These are phyloP conservation scores for Lycium barbarum DNA, from an alignment of 257 asterid species.

Conservation along the genomic window DNA sequence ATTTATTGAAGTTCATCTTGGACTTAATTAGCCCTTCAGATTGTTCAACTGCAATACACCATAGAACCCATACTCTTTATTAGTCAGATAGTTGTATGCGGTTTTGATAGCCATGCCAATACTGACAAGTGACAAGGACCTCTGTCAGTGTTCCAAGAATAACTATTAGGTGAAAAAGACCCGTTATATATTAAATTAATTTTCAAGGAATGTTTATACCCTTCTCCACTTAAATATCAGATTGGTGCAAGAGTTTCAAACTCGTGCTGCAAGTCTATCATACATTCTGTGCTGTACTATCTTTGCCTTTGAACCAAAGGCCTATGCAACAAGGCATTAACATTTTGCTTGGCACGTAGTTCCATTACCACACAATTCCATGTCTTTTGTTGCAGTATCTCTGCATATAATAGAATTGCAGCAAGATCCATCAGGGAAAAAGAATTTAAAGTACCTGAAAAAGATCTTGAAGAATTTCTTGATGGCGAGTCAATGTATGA, in stretches of 20 bases:
- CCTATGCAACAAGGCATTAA: not conserved
- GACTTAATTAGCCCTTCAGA: slow-evolving; percentile 9
- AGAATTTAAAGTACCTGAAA: slow-evolving; percentile 60
- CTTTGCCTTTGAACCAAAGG: slow-evolving; percentile 23
- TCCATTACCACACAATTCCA: slow-evolving; percentile 7
- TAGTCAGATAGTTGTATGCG: not conserved
- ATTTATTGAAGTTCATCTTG: slow-evolving; percentile 18
- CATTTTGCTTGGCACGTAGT: slow-evolving; percentile 6
- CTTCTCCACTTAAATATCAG: not conserved
- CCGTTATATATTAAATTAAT: not conserved
- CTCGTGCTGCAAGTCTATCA: not conserved
- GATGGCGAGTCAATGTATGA: slow-evolving; percentile 95
- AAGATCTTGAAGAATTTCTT: slow-evolving; percentile 96
- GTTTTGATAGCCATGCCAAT: not conserved
- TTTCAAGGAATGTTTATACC: not conserved
- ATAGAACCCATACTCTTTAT: slow-evolving; percentile 10
- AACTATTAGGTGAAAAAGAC: not conserved
- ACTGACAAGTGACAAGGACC: slow-evolving; percentile 14
- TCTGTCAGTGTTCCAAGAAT: not conserved
- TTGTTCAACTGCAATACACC: not conserved
- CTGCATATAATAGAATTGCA: not conserved
- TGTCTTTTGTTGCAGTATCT: slow-evolving; percentile 3
- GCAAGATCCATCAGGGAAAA: not conserved
- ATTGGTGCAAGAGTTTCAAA: not conserved
- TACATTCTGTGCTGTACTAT: not conserved